Conservation (phyloP, 305 asterid species). For the Lippia alba region DNA sequence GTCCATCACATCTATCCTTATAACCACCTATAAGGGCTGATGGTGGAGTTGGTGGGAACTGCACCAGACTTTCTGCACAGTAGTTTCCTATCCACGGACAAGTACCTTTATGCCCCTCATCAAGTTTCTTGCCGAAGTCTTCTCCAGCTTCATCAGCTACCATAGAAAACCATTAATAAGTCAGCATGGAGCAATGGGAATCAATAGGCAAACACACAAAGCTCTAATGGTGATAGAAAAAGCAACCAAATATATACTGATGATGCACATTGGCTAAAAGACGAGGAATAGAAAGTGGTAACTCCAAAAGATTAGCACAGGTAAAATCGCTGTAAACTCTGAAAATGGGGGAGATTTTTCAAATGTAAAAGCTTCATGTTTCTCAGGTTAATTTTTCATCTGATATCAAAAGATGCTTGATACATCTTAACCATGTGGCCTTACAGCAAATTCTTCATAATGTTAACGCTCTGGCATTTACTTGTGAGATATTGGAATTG, state of each 20-base stretch:
- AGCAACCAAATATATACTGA: constrained; percentile 19
- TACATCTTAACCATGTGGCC: background rate
- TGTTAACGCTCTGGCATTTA: background rate
- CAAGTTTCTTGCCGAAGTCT: constrained; percentile 78
- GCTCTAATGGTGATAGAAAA: constrained; percentile 15
- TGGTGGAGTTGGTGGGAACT: constrained; percentile 99
- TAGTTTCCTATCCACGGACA: constrained; percentile 97
- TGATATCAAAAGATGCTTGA: constrained; percentile 21
- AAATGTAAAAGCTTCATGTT: constrained; percentile 19
- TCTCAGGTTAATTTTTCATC: background rate
- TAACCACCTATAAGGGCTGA: constrained; percentile 97
- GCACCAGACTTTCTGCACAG: constrained; percentile 97
- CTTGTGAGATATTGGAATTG: background rate
- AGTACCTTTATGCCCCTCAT: constrained; percentile 75
- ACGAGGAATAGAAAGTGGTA: constrained; percentile 35
- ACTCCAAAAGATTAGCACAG: constrained; percentile 5
- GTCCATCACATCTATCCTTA: constrained; percentile 97
- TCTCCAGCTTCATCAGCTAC: constrained; percentile 80
- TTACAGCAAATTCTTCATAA: constrained; percentile 14
- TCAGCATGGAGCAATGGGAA: constrained; percentile 36
- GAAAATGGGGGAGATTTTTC: constrained; percentile 19
- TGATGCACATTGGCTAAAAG: constrained; percentile 11
- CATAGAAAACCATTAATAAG: constrained; percentile 36
- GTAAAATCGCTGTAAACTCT: background rate
- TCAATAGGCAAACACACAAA: constrained; percentile 29